Conservation (phyloP, 1,284 basidiomycete species). For the Puccinia novopanici region DNA sequence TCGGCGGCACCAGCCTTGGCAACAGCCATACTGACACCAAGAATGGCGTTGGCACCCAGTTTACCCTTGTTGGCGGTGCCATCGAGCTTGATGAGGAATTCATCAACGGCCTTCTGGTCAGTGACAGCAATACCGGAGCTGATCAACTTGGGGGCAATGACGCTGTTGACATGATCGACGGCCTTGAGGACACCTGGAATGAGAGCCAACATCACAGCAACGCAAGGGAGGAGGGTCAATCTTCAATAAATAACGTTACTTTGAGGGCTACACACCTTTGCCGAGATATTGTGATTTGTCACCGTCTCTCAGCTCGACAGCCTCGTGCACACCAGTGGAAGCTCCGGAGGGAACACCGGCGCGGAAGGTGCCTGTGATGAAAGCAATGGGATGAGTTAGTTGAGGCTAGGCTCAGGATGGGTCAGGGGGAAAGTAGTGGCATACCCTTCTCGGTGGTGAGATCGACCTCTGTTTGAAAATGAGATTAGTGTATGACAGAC, state of each 20-base stretch:
- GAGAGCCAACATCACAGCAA: no score
- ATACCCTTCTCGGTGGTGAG: constrained; percentile 68
- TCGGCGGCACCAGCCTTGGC: constrained; percentile 90
- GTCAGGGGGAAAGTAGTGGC: constrained; percentile 53
- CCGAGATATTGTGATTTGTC: constrained; percentile 92
- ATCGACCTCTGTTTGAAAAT: constrained; percentile 70
- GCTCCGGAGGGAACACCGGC: constrained; percentile 96
- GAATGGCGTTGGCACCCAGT: constrained; percentile 98
- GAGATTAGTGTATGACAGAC: neutral
- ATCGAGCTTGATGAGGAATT: constrained; percentile 98
- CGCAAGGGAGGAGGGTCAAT: no score
- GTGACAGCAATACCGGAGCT: constrained; percentile 82
- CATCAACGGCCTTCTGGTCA: constrained; percentile 93
- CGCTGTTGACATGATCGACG: constrained; percentile 88
- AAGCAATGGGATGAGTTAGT: neutral
- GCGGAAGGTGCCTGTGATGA: constrained; percentile 77
- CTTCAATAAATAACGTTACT: neutral
- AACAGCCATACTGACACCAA: constrained; percentile 96
- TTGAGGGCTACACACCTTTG: constrained; percentile 70
- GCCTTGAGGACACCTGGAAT: constrained; percentile 85
- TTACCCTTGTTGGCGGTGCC: constrained; percentile 98
- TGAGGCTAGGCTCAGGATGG: neutral
- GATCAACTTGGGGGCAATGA: constrained; percentile 87
- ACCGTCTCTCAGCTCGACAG: constrained; percentile 95
- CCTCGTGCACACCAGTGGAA: constrained; percentile 97